phyloP scores from a whole-genome alignment of 1,284 basidiomycete species.

The Apiotrichum gamsii region DNA sequence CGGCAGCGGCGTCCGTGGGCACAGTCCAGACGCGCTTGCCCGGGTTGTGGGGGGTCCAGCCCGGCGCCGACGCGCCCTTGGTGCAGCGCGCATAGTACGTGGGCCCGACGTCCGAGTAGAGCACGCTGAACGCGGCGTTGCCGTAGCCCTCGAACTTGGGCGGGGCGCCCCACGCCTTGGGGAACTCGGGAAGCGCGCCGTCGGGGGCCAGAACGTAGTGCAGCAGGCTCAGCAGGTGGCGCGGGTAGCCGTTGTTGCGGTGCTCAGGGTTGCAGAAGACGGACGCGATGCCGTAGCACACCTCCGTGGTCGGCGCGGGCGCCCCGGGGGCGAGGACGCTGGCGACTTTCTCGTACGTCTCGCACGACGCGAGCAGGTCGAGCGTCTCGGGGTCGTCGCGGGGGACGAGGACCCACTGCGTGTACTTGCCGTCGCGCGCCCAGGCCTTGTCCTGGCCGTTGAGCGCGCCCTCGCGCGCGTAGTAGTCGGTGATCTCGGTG shows the following conservation, averaged over 20 bases:
- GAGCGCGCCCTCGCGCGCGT: neutral
- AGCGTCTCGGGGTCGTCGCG: constrained; percentile 16
- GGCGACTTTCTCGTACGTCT: constrained; percentile 16
- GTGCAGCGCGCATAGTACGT: constrained; percentile 28
- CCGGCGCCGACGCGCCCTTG: constrained; percentile 4
- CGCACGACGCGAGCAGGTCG: constrained; percentile 28
- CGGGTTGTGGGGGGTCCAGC: constrained; percentile 4
- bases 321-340: constrained; percentile 6
- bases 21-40: constrained; percentile 2
- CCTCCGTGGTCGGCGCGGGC: constrained; percentile 11
- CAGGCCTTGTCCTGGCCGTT: constrained; percentile 1
- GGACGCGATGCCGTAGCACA: constrained; percentile 31
- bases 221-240: constrained; percentile 28
- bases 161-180: constrained; percentile 21
- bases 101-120: constrained; percentile 34
- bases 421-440: neutral
- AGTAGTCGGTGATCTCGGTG: neutral
- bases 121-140: constrained; percentile 22
- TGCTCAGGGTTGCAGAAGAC: constrained; percentile 31
- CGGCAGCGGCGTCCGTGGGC: neutral
- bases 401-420: constrained; percentile 25
- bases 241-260: constrained; percentile 32
- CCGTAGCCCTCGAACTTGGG: constrained; percentile 4
- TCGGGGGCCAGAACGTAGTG: constrained; percentile 24
- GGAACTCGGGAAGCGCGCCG: constrained; percentile 18